Evolutionary conservation across 78 protist genomes (phyloP), one percentile per base, ranked within the genome.

Genomic region (Planoprotostelium fungivorum): DNA sequence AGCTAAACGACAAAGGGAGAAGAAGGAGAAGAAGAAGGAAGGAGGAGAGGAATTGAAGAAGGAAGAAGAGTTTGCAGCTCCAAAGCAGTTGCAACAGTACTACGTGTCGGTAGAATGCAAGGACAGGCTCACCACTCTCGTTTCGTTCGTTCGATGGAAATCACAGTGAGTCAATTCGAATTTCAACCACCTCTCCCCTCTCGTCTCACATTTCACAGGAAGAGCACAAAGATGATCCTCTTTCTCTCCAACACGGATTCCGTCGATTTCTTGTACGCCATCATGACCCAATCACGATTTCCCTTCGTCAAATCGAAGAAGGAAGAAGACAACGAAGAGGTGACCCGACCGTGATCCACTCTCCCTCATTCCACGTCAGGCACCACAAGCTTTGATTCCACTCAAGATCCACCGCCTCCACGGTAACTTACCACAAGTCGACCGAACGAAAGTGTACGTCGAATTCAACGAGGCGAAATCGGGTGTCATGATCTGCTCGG

Each of bases 401-500:
- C 84, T 96, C 63, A 96, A 94, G 29, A 84, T 95, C 31, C 88
- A 93, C 88, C 88, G 88, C 51, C 96, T 97, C 34, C 97, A 97
- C 93, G 98, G 98, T 38, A 94, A 95, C 85, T 35, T 97, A 34
- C 85, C 92, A 23, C 98, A 97, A 85, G 87, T 90, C 25, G 96
- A 97, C 28, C 86, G 98, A 83, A 87, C 96, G 5, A 63, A 84
- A 10, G 88, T 91, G 34, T 96, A 88, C 83, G 83, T 86, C 0
- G 92, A 91, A 10, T 97, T 97, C 86, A 92, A 95, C 90, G 85
- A 95, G 37, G 86, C 90, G 28, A n/a, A 38, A 16, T 51, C 86
- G 35, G 98, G 96, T 37, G 91, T 97, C 37, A 35, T 97, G 36
- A 29, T 97, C 38, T 92, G 96, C 34, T 97, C 98, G 1, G 98